Base-by-base conservation (phyloP, 768 basidiomycete genomes). In the Agaricus sinodeliciosus region DNA sequence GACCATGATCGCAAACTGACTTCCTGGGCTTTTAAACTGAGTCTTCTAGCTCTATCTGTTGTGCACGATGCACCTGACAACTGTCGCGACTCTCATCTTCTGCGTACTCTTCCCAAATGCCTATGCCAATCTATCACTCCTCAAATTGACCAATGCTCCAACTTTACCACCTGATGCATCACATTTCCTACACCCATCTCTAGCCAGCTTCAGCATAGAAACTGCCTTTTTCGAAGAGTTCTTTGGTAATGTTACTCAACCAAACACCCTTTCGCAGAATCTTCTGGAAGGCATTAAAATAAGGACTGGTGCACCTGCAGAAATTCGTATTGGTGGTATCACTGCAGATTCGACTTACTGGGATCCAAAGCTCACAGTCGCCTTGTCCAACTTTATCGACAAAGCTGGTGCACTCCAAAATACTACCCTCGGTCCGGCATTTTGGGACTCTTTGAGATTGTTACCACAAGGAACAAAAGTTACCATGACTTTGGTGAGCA, bases 191-290 rank as follows among this genome's bases (percentile, higher is more conserved):
- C 62, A 74, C 49, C 76, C 73, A 1, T 65, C 75, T 9, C 63
- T 80, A 22, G 77, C 70, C 22, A 77, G 77, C 51, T 80, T 80
- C 63, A 79, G 77, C 56, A 73, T 80, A 45, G 78, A 80, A 63
- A 79, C 75, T 0, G 77, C 77, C 1, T 79, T 75, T 57, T 77
- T 79, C 51, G 75, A 76, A 48, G 72, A 72, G 51, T 79, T 72
- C 55, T 58, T 77, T 9, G 79, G 78, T 7, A 80, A 80, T 55
- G 58, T 57, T 7, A 65, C 72, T 19, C 55, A 61, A 48, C 76
- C 77, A 1, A 79, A 78, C 56, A 57, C 59, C 3, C 60, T 79
- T 9, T 75, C 77, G 3, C 65, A 65, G 42, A 69, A 71, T 43
- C 60, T 79, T 31, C 67, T 80, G 19, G 66, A 74, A 45, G 77